Evolutionary conservation across 2,329 filamentous ascomycete genomes (phyloP), one percentile per base, ranked within the genome.

Genomic region (Gnomoniopsis smithogilvyi): DNA sequence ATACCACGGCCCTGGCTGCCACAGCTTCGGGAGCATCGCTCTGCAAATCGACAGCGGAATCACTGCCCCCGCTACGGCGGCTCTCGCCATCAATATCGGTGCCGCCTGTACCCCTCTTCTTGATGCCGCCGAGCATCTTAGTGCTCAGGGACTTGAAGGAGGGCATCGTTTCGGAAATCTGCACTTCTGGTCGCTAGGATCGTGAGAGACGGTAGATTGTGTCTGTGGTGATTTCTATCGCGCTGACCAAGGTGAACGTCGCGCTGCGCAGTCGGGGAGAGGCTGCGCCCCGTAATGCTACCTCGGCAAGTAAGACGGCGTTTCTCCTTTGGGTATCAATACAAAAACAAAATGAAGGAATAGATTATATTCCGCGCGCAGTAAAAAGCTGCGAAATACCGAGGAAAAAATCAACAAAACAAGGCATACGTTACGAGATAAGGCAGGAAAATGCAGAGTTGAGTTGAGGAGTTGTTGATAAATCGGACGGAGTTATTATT

Each of bases 1-100:
- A 71, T 83, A 90, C 87, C 73, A 91, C 86, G 69, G 80, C 87
- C 66, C 84, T 81, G 54, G 79, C 74, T 48, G 85, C 88, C 67
- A 83, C 87, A 60, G 80, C 83, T 74, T 91, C 89, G 56, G 89
- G 89, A 15, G 83, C 83, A 67, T 88, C 85, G 61, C 77, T 76
- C 30, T 70, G 65, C 48, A 69, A 65, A 62, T 71, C 69, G 54
- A 63, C 60, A 11, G 67, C 64, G 17, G 68, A 58, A 43, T 62
- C 62, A 54, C 56, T 58, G 49, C 38, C 54, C 6, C 45, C 54
- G 38, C 49, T 46, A 2, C 49, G 15, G 30, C 53, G 47, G 51
- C 54, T 55, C 6, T 43, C 46, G n/a, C 26, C 54, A 8, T 61
- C 58, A 17, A 34, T 3, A 19, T 47, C 51, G 30, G 43, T 50